phyloP scores from a whole-genome alignment of 2,329 filamentous ascomycete species.

The Cladophialophora psammophila region DNA sequence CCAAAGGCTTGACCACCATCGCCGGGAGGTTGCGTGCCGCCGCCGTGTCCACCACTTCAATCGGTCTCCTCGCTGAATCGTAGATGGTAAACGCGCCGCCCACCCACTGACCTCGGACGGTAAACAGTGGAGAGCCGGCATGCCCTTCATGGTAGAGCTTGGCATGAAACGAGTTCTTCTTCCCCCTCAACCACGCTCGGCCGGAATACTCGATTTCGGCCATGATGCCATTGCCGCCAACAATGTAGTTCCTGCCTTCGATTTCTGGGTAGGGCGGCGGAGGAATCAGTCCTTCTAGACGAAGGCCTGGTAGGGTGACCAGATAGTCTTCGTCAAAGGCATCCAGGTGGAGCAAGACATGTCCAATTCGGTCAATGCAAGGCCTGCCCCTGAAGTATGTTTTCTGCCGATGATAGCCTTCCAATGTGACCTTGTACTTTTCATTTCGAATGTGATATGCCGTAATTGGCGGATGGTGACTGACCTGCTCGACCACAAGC shows the following conservation, averaged over 20 bases:
- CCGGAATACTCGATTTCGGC: conserved; percentile 28
- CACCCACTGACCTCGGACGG: conserved; percentile 21
- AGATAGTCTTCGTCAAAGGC: conserved; percentile 29
- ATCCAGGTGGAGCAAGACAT: conserved; percentile 26
- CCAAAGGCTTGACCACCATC: conserved; percentile 65
- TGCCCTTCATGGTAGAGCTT: neutral
- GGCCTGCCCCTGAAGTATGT: conserved; percentile 92
- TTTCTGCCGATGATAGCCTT: conserved; percentile 95
- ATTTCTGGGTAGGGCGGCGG: conserved; percentile 55
- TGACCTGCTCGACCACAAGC: conserved; percentile 27
- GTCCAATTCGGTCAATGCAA: conserved; percentile 81
- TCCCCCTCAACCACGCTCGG: conserved; percentile 21
- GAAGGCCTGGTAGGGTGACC: conserved; percentile 23
- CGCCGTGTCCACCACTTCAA: conserved; percentile 60
- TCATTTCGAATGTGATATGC: conserved; percentile 3
- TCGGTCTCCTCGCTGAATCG: conserved; percentile 56
- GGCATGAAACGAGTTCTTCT: conserved; percentile 48
- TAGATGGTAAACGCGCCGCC: conserved; percentile 76
- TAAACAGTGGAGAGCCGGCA: no score
- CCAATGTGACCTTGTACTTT: conserved; percentile 16
- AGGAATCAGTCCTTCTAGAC: conserved; percentile 44
- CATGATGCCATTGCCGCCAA: no score
- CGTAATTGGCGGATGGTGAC: conserved; percentile 27
- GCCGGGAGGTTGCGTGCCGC: neutral
- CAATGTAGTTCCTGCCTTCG: conserved; percentile 21